phyloP scores from a whole-genome alignment of 345 rosid species.

The Hibiscus tridactylites region DNA sequence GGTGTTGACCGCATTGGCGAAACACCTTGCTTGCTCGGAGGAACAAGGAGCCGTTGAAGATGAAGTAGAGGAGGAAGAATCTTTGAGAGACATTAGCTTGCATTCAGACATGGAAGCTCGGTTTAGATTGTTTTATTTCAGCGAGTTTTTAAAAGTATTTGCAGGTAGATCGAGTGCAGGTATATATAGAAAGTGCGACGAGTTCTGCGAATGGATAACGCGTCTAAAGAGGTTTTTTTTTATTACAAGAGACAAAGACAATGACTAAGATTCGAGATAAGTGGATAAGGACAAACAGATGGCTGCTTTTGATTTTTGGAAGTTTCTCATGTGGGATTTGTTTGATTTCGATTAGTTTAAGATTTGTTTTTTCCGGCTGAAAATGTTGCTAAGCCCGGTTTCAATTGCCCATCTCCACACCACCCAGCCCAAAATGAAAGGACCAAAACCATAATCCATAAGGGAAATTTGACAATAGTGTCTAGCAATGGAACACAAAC shows the following conservation, averaged over 20 bases:
- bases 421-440: too few relatives aligned
- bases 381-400: too few relatives aligned
- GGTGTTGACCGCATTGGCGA: constrained; percentile 34
- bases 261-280: constrained; percentile 17
- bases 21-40: constrained; percentile 35
- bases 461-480: too few relatives aligned
- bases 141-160: background rate
- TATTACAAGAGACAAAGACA: background rate
- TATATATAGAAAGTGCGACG: background rate
- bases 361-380: too few relatives aligned
- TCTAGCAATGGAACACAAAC: too few relatives aligned
- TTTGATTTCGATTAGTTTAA: background rate
- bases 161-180: background rate
- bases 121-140: constrained; percentile 15
- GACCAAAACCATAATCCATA: too few relatives aligned
- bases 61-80: constrained; percentile 30
- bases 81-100: constrained; percentile 29
- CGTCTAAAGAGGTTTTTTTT: constrained; percentile 5
- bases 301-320: background rate
- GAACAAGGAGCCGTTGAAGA: constrained; percentile 7
- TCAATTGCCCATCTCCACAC: too few relatives aligned
- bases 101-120: constrained; percentile 36
- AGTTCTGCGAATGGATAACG: background rate
- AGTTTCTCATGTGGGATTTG: background rate
- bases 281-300: constrained; percentile 26